Evolutionary conservation across 2,329 filamentous ascomycete genomes (phyloP), one percentile per base, ranked within the genome.

Genomic region (Aspergillus transmontanensis): DNA sequence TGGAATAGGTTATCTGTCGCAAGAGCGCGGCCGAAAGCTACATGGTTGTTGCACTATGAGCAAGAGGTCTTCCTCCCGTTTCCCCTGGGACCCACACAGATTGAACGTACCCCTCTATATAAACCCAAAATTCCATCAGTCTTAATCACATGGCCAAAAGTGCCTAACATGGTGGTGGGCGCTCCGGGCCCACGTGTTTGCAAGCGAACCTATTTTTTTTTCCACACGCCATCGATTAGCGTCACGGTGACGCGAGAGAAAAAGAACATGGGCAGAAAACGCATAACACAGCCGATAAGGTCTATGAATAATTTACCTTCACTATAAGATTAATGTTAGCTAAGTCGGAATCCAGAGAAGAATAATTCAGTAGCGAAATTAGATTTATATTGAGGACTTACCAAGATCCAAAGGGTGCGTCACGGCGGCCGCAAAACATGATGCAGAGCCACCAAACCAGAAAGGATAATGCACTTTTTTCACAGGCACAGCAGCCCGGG

Each of bases 361-460:
- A 55, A 26, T 57, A 41, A 56, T 57, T 36, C 12, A 19, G 6
- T 39, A 23, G 30, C 11, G 64, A 30, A n/a, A 51, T 11, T 32
- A 82, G 39, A 19, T 4, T n/a, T 41, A 41, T 41, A n/a, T 41
- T 41, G 39, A 41, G 39, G 19, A 9, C 90, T 78, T 85, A 96
- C 93, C 87, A 68, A 97, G 84, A 86, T 97, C 94, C 75, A 98
- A 83, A 57, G 94, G 94, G 84, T 98, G 94, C 34, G 94, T 98
- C 56, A 97, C 91, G 70, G 89, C 90, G 51, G 94, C 94, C 43
- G 94, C 94, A 83, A 95, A 90, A 76, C 92, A 96, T 75, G 92
- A 95, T 57, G 94, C 93, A 76, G 92, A 97, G 61, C 95, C 95
- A 67, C 95, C 95, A 78, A 99, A 98, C 95, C 94, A 98, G 80